These are phyloP conservation scores for Panaeolus cyanescens DNA, from an alignment of 768 basidiomycete species.

Conservation along the genomic window DNA sequence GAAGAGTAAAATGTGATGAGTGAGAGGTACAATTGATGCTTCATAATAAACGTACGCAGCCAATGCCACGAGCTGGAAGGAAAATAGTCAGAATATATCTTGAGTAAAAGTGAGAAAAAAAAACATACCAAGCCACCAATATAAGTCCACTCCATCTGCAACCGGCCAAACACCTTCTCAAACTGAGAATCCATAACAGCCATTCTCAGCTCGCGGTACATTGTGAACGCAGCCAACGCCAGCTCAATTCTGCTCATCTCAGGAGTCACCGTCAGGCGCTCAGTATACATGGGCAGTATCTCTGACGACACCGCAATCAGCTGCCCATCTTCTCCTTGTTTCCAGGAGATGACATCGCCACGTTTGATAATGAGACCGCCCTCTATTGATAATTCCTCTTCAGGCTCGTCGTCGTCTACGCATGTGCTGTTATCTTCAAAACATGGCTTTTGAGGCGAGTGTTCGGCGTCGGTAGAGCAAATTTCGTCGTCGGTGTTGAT, in stretches of 20 bases:
- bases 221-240: slow-evolving; percentile 50
- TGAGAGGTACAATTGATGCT: not conserved
- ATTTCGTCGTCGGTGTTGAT: slow-evolving; percentile 45
- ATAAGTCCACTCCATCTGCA: slow-evolving; percentile 67
- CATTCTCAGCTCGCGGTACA: slow-evolving; percentile 55
- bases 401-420: slow-evolving; percentile 22
- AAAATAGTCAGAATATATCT: not conserved
- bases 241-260: slow-evolving; percentile 34
- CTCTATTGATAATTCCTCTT: not conserved
- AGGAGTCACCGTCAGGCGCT: slow-evolving; percentile 24
- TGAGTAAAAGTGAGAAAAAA: not conserved
- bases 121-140: slow-evolving; percentile 61
- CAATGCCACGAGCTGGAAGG: slow-evolving; percentile 54
- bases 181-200: slow-evolving; percentile 50
- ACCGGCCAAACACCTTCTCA: slow-evolving; percentile 46
- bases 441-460: slow-evolving; percentile 21
- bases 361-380: not conserved
- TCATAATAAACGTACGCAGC: slow-evolving; percentile 45
- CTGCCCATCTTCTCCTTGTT: not conserved
- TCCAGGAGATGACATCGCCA: slow-evolving; percentile 4
- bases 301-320: slow-evolving; percentile 16
- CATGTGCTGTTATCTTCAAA: slow-evolving; percentile 21
- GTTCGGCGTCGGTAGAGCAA: slow-evolving; percentile 24
- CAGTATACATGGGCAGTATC: slow-evolving; percentile 44
- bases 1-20: not conserved